Base-by-base conservation (phyloP, 2,329 filamentous ascomycete genomes). In the Trichoderma endophyticum region DNA sequence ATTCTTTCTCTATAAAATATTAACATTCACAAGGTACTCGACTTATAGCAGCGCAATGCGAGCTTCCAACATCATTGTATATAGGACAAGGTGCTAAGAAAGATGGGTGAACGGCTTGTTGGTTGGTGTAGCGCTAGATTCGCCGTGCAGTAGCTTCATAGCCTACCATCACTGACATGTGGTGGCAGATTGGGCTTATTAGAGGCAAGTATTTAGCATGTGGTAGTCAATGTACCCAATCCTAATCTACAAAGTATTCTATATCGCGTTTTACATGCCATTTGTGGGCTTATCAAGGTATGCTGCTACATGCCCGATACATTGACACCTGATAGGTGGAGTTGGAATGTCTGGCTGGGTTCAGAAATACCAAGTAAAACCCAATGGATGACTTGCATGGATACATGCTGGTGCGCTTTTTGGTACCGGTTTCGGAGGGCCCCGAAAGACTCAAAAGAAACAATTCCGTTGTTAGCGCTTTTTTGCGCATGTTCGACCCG, bases 401-500 rank as follows among this genome's bases (percentile, higher is more conserved):
- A 14, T 21, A 21, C 43, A 21, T 48, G 15, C 43, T 51, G 43
- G 18, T 51, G n/a, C 43, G 5, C n/a, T 51, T 51, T 21, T 12
- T 51, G n/a, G 43, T 21, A 67, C 64, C 64, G 64, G 64, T 60
- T 34, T 60, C 57, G 57, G 57, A 67, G 64, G 64, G 9, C 32
- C n/a, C 57, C 57, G n/a, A 21, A 39, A 21, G 32, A 39, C n/a
- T 54, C 48, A 11, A 21, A 21, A 24, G n/a, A 54, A 32, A 26
- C n/a, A 66, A 34, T 32, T 28, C 48, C 30, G 51, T 66, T 28
- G 15, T 59, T 67, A 67, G 64, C 64, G 64, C 51, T 43, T 28
- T 51, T 51, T 36, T 36, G 34, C 14, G 3, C 39, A 43, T 43
- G 39, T 43, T 9, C 6, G n/a, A 36, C 39, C 21, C 28, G 28